Evolutionary conservation across 2,329 filamentous ascomycete genomes (phyloP), one percentile per base, ranked within the genome.

Genomic region (Ploettnerulaceae sp.): DNA sequence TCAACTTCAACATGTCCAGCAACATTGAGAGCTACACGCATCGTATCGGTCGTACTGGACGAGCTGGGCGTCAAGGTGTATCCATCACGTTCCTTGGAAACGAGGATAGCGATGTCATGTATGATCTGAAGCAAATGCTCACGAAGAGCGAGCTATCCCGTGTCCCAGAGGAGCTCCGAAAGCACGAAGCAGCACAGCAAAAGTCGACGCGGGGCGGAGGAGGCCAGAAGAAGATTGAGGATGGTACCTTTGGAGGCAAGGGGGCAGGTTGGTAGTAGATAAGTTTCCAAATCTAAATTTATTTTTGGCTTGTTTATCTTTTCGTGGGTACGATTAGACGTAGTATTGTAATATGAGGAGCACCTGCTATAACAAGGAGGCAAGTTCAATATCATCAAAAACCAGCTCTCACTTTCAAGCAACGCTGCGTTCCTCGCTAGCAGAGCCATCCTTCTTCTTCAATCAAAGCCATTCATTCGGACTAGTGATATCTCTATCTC

Each of bases 1-100:
- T 98, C 65, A 98, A 98, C 72, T 98, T 97, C 79, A 98, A 97
- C 74, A 97, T 98, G 93, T 86, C 93, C 0, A 82, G 72, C 9
- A 89, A 75, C 57, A 97, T 98, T 57, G 93, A 98, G 70, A 85
- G 81, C 63, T 98, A 98, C 66, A 97, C 91, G 2, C 93, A 98
- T 74, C 84, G 93, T 71, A 86, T 98, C 61, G 93, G 93, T 67
- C 85, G 93, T 71, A 98, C 93, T 1, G 93, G 93, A 75, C 86
- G 93, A 82, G 93, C 93, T 2, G 93, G 93, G 52, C 97, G 97
- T 79, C 90, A 80, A 58, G 93, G 93, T 83, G 83, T 95, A 40
- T 87, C 93, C 2, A 93, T 98, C 54, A 98, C 93, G 0, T 98
- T 98, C 73, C 68, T 97, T 61, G 91, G 89, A 49, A 84, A 80